A percentile compares a stretch with the other conserved stretches of the same genome.
phyloP scores from a whole-genome alignment of 2,329 filamentous ascomycete genomes.

The Calonectria naviculata region DNA sequence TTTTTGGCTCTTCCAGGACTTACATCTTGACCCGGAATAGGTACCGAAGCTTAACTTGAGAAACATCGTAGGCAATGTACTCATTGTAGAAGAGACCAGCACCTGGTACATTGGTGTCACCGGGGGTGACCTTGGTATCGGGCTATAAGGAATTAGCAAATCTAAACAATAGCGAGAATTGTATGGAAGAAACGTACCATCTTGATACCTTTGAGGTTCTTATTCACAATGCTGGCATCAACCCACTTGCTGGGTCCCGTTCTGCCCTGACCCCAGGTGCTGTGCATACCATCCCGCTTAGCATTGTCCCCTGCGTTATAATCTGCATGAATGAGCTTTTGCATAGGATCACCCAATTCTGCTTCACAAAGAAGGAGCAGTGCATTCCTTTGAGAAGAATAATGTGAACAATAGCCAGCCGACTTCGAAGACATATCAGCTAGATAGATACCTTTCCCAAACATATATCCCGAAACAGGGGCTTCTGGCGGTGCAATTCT shows the following conservation, averaged over 20 bases:
- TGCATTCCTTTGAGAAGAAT: constrained; percentile 74
- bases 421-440: constrained; percentile 89
- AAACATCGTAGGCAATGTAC: constrained; percentile 77
- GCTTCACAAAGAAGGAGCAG: constrained; percentile 87
- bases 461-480: constrained; percentile 85
- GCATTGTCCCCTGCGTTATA: constrained; percentile 75
- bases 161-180: background rate
- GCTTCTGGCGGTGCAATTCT: constrained; percentile 91
- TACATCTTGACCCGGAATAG: constrained; percentile 71
- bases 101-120: constrained; percentile 56
- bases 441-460: constrained; percentile 90
- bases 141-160: constrained; percentile 52
- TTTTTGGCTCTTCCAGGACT: no score
- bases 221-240: constrained; percentile 75
- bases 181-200: constrained; percentile 66
- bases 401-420: constrained; percentile 77
- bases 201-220: constrained; percentile 72
- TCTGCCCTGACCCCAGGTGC: constrained; percentile 77
- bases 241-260: constrained; percentile 78
- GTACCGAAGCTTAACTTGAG: constrained; percentile 77
- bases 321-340: constrained; percentile 66
- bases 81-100: constrained; percentile 75
- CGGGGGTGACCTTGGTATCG: constrained; percentile 58
- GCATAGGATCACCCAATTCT: constrained; percentile 78
- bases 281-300: constrained; percentile 67